Evolutionary conservation across 345 rosid genomes (phyloP), one percentile per base, ranked within the genome.

Genomic region (Citropsis articulata): DNA sequence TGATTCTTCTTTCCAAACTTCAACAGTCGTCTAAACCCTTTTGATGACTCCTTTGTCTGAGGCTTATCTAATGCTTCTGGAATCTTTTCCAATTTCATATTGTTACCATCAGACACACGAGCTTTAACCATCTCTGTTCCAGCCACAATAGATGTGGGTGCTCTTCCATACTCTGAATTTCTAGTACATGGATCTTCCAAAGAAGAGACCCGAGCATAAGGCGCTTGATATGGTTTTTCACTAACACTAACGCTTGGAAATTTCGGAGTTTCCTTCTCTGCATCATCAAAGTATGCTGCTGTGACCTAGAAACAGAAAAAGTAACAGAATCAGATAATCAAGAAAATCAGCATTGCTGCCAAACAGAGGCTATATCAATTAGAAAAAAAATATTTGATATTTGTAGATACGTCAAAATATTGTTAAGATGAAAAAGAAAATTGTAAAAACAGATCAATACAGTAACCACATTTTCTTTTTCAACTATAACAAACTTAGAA

Each of bases 171-270:
- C 64, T 88, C 92, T 2, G 88, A 84, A 72, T 88, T 84, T 73
- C 68, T 74, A 59, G 90, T 89, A 71, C 87, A 79, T 66, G 94
- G 89, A 81, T 91, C 87, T 85, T 94, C 95, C 69, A 91, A 66
- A 77, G 95, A 96, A 82, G 97, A 94, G 79, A 86, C 83, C 19
- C 93, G 88, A 80, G 95, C 98, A 85, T 81, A 84, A 22, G 98
- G 94, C 66, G 97, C 89, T 78, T 83, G 86, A 85, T 89, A 88
- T 75, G 91, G 85, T 82, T 86, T 92, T 77, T 87, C 89, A 77
- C 77, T 72, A 81, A 62, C 69, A 69, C 59, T 64, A 24, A 77
- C 79, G 69, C 79, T 86, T 73, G 89, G 79, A 79, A 79, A 61
- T 66, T 86, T 86, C 68, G 84, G 83, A 42, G 81, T 70, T 79